A percentile compares a stretch with the other conserved stretches of the same genome.
These are phyloP conservation scores for Fomitopsis schrenkii DNA, from an alignment of 1,284 basidiomycete species.

Conservation along the genomic window DNA sequence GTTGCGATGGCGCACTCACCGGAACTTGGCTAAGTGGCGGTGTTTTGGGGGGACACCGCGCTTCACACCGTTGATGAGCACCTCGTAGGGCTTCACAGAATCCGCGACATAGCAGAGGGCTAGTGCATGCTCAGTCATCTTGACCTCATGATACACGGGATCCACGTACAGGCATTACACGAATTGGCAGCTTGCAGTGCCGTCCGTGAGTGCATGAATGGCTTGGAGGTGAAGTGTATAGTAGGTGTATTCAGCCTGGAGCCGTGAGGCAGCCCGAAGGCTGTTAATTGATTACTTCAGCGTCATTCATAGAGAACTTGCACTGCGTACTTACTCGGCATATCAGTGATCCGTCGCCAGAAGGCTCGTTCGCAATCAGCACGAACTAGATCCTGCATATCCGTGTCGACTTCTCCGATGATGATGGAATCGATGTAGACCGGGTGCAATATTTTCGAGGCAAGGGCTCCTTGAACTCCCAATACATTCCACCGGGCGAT, in stretches of 20 bases:
- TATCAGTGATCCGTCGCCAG: conserved; percentile 39
- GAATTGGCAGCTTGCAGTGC: conserved; percentile 36
- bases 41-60: conserved; percentile 73
- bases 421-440: conserved; percentile 64
- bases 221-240: conserved; percentile 52
- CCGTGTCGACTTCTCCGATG: conserved; percentile 61
- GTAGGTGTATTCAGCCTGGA: conserved; percentile 46
- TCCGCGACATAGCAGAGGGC: conserved; percentile 71
- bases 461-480: conserved; percentile 83
- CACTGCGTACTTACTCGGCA: conserved; percentile 30
- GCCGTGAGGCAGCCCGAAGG: conserved; percentile 36
- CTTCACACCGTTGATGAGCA: conserved; percentile 73
- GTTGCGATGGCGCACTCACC: conserved; percentile 35
- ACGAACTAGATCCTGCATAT: conserved; percentile 36
- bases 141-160: conserved; percentile 11
- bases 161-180: conserved; percentile 59
- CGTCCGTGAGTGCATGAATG: conserved; percentile 59
- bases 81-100: conserved; percentile 40
- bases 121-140: conserved; percentile 23
- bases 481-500: conserved; percentile 79
- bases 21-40: conserved; percentile 53
- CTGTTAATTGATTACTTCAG: neutral
- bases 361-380: conserved; percentile 63
- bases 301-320: neutral
- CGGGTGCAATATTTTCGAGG: conserved; percentile 52